Base-by-base conservation (phyloP, 225 moss, liverwort and hornwort genomes). In the Physcomitrellopsis africana region DNA sequence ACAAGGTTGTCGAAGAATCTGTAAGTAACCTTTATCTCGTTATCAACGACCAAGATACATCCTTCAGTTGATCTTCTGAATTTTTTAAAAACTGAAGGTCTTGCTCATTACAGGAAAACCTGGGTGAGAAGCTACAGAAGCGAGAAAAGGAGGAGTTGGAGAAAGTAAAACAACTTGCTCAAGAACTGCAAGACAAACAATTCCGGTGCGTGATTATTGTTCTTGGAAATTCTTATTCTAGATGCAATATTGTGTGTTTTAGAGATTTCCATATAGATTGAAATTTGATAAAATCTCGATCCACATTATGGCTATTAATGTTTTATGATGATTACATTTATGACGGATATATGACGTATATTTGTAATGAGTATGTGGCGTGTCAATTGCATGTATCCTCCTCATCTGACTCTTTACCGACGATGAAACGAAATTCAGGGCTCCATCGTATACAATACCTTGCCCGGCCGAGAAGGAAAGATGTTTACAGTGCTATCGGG, bases 1-100 rank as follows among this genome's bases (percentile, higher is more conserved):
- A 89, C 81, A 86, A 81, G 83, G 76, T 83, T 79, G 53, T 89
- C 11, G 89, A 86, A 75, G 89, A 86, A 79, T 79, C 83, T 56
- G 89, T 89, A 79, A 86, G 86, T 74, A 61, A 56, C 24, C 68
- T 67, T 42, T 41, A 72, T 73, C 73, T 64, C 26, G 48, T 19
- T 66, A 51, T 63, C 32, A 37, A 37, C 32, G 16, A 54, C 13
- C 49, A 9, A 11, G 16, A 1, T 32, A 29, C 10, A 53, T 55
- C 32, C 41, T 69, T 44, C 3, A 20, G 42, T 10, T 51, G 44
- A 51, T 29, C 41, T 13, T 37, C 15, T 45, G 43, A 37, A 37
- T 37, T 4, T 37, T 5, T 77, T 12, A 42, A 73, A 17, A 10
- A 46, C 73, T 77, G 70, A 53, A 65, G 48, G 17, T 60, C 46